Evolutionary conservation across 805 yeast species (phyloP), one percentile per base, ranked within the genome.

Genomic region (Kregervanrija fluxuum): DNA sequence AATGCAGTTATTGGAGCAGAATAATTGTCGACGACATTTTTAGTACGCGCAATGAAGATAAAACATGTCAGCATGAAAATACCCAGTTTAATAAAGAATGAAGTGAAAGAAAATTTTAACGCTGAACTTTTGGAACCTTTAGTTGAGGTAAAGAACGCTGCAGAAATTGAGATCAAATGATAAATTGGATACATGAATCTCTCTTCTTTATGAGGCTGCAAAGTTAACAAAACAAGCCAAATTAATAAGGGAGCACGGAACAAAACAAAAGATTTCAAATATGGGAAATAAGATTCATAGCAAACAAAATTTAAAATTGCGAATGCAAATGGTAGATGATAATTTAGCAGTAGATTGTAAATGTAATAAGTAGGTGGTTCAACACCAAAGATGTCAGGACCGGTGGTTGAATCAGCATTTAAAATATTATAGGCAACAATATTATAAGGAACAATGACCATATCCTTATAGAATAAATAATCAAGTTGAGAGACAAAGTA

Each of bases 141-240:
- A 33, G 48, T 54, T 0, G 49, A 12, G 15, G 30, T 45, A 9
- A 12, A 45, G 17, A 39, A 39, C 6, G 28, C 28, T 22, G 28
- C 28, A 38, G 79, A 70, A 15, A 85, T 52, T 3, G 77, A 64
- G 16, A 91, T 69, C 42, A 83, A 68, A 11, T 89, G 83, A 59
- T 90, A 91, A 0, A 86, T 71, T 12, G 95, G 95, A 55, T 88
- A 91, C 51, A 91, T 61, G 59, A 91, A 91, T 48, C 97, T 71
- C 61, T 91, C 98, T 59, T 90, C 97, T 60, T 90, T 90, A 60
- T 90, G 97, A 4, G 96, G 93, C 56, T 89, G 96, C 5, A 66
- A 48, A 48, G 71, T 69, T 57, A 91, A 87, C 3, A 88, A 72
- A 0, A 61, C 64, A 12, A 73, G 56, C 97, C 97, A 91, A 0